phyloP scores from a whole-genome alignment of 2,329 filamentous ascomycete species.

The Pseudocercospora vitis region DNA sequence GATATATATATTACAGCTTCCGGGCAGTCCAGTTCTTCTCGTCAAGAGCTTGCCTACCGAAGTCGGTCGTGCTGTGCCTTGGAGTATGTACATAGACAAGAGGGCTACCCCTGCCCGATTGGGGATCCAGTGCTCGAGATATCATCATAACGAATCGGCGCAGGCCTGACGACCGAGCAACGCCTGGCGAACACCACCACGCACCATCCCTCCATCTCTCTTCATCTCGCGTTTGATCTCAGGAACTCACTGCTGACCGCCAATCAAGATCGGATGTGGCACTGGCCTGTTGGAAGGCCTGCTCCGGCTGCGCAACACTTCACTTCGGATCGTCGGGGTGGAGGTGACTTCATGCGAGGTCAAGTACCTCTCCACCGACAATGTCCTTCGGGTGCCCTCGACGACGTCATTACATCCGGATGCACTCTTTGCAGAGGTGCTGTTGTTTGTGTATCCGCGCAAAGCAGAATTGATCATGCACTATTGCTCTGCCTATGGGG shows the following conservation, averaged over 20 bases:
- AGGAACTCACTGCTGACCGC: background rate
- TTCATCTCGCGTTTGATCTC: background rate
- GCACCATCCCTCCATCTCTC: background rate
- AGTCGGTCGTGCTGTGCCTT: background rate
- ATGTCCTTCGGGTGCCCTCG: slow-evolving; percentile 47
- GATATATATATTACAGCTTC: background rate
- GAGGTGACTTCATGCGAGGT: slow-evolving; percentile 51
- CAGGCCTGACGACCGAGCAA: background rate
- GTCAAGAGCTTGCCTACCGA: background rate
- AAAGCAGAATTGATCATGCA: slow-evolving; percentile 46
- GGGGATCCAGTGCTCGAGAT: slow-evolving; percentile 3
- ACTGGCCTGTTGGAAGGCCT: slow-evolving; percentile 51
- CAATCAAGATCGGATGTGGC: slow-evolving; percentile 48
- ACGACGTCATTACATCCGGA: slow-evolving; percentile 47
- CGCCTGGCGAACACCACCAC: background rate
- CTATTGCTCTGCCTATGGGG: slow-evolving; percentile 44
- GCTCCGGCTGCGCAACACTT: slow-evolving; percentile 38
- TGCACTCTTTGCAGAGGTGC: slow-evolving; percentile 45
- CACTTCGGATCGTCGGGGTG: slow-evolving; percentile 44
- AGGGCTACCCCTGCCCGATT: background rate
- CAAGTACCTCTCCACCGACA: slow-evolving; percentile 45
- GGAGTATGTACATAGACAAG: background rate
- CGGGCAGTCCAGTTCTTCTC: background rate
- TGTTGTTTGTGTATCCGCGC: slow-evolving; percentile 58
- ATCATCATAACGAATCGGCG: background rate